Conservation (phyloP, 495 filamentous ascomycete genomes). For the Tirmania nivea region DNA sequence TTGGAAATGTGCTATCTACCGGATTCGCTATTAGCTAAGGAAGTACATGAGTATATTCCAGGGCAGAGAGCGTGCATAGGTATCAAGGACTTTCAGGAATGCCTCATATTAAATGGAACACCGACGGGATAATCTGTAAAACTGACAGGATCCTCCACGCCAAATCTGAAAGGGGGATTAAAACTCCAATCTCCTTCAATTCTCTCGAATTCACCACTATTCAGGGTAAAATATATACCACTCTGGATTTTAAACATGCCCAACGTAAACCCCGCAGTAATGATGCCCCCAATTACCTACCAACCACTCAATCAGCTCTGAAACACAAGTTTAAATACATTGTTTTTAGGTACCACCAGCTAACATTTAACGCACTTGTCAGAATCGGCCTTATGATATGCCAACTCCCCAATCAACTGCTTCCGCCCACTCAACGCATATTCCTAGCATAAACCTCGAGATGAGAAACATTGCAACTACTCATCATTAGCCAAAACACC, state of each 20-base stretch:
- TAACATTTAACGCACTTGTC: no score
- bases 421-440: constrained; percentile 45
- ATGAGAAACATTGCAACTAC: constrained; percentile 40
- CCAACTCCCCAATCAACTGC: constrained; percentile 41
- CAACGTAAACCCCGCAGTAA: constrained; percentile 34
- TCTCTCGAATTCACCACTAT: no score
- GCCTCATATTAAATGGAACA: constrained; percentile 34
- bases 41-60: constrained; percentile 31
- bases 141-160: constrained; percentile 43
- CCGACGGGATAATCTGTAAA: constrained; percentile 31
- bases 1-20: constrained; percentile 39
- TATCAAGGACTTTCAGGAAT: no score
- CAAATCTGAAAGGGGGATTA: no score
- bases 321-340: no score
- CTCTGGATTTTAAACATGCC: constrained; percentile 34
- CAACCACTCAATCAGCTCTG: no score
- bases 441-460: constrained; percentile 41
- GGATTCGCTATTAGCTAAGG: constrained; percentile 33
- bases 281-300: constrained; percentile 37
- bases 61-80: no score
- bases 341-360: no score
- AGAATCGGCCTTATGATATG: constrained; percentile 32
- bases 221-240: no score
- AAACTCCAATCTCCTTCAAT: no score
- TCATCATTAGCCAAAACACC: constrained; percentile 1